Percentiles rank a stretch among this genome's conserved stretches.
Evolutionary conservation across 2,329 filamentous ascomycete genomes (phyloP).

Genomic region (Myriosclerotinia scirpicola): DNA sequence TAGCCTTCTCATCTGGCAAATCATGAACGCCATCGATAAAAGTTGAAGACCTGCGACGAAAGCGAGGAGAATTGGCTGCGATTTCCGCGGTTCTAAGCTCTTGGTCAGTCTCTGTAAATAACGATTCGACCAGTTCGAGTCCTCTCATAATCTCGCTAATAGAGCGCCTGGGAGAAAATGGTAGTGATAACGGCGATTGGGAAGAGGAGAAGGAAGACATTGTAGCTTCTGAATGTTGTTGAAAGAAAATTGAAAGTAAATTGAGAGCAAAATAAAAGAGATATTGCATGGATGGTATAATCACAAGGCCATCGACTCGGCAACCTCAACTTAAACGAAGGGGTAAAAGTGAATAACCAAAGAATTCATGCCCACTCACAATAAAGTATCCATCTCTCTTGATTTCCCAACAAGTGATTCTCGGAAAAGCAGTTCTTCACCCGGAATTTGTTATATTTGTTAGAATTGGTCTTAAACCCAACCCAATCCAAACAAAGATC

Average conservation of each 20-base stretch:
- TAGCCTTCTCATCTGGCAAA: constrained; percentile 68
- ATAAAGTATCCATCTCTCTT: constrained; percentile 23
- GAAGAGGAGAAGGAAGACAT: background rate
- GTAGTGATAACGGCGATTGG: background rate
- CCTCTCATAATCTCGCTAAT: background rate
- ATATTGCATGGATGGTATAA: background rate
- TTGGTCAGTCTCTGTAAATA: constrained; percentile 2
- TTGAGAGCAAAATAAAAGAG: background rate
- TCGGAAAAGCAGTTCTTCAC: background rate
- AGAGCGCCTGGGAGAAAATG: background rate
- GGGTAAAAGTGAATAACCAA: constrained; percentile 3
- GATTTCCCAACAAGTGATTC: background rate
- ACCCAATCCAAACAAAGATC: background rate
- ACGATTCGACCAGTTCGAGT: background rate
- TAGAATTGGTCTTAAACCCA: background rate
- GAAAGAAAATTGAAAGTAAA: background rate
- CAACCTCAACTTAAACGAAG: background rate
- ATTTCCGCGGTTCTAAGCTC: constrained; percentile 70
- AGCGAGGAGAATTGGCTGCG: constrained; percentile 84
- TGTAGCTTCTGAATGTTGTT: background rate
- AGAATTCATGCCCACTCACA: constrained; percentile 13
- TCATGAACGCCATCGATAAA: constrained; percentile 98
- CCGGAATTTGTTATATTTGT: no score
- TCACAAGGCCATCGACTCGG: background rate
- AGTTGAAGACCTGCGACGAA: constrained; percentile 89